Base-by-base conservation (phyloP, 2,329 filamentous ascomycete genomes). In the Fusarium hainanense region DNA sequence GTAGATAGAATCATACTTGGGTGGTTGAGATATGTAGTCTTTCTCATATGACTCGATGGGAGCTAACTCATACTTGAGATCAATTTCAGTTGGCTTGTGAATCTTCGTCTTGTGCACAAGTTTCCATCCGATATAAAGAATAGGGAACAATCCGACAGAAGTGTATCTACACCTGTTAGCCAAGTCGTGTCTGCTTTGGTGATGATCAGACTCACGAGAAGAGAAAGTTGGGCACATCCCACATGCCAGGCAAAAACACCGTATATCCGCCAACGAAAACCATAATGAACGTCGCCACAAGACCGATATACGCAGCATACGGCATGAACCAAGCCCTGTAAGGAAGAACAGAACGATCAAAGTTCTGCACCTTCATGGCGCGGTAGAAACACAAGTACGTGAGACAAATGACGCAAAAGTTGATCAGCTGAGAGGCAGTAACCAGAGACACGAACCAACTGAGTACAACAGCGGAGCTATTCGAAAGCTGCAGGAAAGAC, bases 381-480 rank as follows among this genome's bases (percentile, higher is more conserved):
- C 89, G 88, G 77, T 90, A 84, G 78, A 93, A 96, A 61, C 87
- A 87, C 59, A 94, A 81, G 78, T 92, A 95, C 0, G 91, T 90
- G 59, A 89, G 85, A 73, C 88, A 89, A 76, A 93, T 90, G 70
- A 89, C 87, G 42, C 85, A 85, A 80, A 90, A 93, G 76, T 92
- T 92, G 80, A 93, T 90, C 16, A 93, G 85, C 74, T 92, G 90
- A 2, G 91, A 92, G 0, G 92, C 90, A 13, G 92, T 93, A 20
- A 93, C 81, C 2, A 86, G 76, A 62, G 87, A 91, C 42, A 92
- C 87, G 69, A 94, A 89, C 92, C 92, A 94, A 47, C 84, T 84
- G 66, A 94, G 82, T 2, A 94, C 92, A 28, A 89, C 87, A 6
- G 91, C 86, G 0, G 89, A 85, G 61, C 84, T 84, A 66, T 88